Conservation (phyloP, 345 rosid genomes). For the Rhizophora mangle region DNA sequence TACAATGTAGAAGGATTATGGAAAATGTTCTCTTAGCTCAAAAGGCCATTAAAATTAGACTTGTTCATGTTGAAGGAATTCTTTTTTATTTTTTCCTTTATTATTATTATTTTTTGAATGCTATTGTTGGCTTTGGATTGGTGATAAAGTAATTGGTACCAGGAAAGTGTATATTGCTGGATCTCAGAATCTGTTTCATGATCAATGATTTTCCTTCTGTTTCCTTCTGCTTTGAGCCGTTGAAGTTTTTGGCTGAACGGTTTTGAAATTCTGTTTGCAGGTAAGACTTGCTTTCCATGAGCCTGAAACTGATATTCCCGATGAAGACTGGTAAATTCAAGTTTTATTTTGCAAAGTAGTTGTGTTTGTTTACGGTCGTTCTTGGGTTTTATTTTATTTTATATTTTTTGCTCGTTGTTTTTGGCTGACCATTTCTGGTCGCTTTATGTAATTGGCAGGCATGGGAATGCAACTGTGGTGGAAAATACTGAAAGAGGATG, state of each 20-base stretch:
- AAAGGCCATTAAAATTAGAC: too few species aligned
- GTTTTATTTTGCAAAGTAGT: not conserved
- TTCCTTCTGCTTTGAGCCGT: too few species aligned
- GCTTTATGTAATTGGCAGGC: slow-evolving; percentile 41
- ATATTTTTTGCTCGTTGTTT: not conserved
- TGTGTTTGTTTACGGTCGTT: not conserved
- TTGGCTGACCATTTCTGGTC: not conserved
- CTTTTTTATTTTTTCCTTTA: too few species aligned
- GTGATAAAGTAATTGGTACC: too few species aligned
- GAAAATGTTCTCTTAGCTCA: too few species aligned
- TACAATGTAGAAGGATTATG: too few species aligned
- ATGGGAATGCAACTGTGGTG: slow-evolving; percentile 89
- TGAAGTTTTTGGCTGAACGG: slow-evolving; percentile 10
- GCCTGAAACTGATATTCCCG: slow-evolving; percentile 84
- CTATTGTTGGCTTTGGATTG: too few species aligned
- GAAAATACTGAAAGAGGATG: slow-evolving; percentile 98
- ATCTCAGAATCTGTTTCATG: not conserved
- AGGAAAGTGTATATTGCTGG: not conserved
- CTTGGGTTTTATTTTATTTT: not conserved
- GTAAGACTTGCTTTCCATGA: slow-evolving; percentile 68
- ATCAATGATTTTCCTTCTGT: too few species aligned
- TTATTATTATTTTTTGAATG: too few species aligned
- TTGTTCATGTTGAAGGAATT: too few species aligned
- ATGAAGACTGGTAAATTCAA: slow-evolving; percentile 75
- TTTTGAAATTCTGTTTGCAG: slow-evolving; percentile 40